These are phyloP conservation scores for Pleurotus salmoneostramineus DNA, from an alignment of 768 basidiomycete species.

Conservation along the genomic window DNA sequence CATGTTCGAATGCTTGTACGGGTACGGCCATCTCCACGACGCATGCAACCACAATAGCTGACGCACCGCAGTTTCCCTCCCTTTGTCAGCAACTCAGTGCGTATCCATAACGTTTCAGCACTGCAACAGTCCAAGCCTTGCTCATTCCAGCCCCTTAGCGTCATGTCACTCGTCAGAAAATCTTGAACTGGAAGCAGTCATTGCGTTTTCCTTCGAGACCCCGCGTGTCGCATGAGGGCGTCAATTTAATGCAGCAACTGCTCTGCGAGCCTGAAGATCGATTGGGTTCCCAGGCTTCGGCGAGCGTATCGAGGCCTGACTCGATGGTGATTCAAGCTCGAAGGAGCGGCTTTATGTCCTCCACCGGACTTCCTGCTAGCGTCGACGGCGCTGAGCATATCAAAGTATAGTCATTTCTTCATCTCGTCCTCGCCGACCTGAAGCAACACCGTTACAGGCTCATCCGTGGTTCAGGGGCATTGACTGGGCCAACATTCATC, in stretches of 20 bases:
- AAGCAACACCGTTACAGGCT: slow-evolving; percentile 38
- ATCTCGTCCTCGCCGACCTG: background rate
- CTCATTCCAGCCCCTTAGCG: slow-evolving; percentile 43
- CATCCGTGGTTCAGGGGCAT: slow-evolving; percentile 92
- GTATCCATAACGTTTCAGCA: slow-evolving; percentile 19
- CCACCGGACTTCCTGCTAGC: slow-evolving; percentile 40
- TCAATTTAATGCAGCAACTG: slow-evolving; percentile 83
- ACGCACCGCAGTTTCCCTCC: slow-evolving; percentile 72
- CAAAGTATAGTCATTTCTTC: slow-evolving; percentile 51
- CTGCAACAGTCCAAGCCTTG: slow-evolving; percentile 14
- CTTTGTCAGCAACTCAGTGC: slow-evolving; percentile 90
- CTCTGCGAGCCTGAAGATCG: slow-evolving; percentile 96
- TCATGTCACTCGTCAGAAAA: slow-evolving; percentile 94
- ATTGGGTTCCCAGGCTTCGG: slow-evolving; percentile 70
- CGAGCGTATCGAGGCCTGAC: slow-evolving; percentile 71
- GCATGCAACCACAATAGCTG: slow-evolving; percentile 11
- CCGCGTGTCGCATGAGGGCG: slow-evolving; percentile 80
- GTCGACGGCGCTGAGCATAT: slow-evolving; percentile 87
- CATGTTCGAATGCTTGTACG: slow-evolving; percentile 93
- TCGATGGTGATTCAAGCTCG: slow-evolving; percentile 72
- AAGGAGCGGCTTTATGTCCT: slow-evolving; percentile 67
- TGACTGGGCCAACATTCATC: slow-evolving; percentile 86
- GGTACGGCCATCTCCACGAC: slow-evolving; percentile 41
- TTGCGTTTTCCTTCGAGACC: slow-evolving; percentile 85
- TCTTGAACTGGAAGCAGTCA: slow-evolving; percentile 90